Base-by-base conservation (phyloP, 192 early-diverging fungal species). In the Coemansia sp. region DNA sequence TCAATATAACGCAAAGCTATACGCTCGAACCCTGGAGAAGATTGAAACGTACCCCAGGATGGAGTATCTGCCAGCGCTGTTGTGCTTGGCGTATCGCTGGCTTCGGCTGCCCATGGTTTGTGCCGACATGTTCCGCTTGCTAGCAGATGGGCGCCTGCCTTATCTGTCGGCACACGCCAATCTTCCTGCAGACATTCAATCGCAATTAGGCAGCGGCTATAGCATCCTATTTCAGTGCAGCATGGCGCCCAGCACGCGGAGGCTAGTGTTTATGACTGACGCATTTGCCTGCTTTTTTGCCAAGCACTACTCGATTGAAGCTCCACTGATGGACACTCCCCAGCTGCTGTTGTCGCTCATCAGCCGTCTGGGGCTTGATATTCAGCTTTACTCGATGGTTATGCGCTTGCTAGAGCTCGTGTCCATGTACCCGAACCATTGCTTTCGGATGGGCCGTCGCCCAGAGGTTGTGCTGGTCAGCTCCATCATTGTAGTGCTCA, bases 41-140 rank as follows among this genome's bases (percentile, higher is more conserved):
- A 54, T 70, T 8, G 57, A 65, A 29, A 54, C 14, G 27, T 64
- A 60, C 37, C 46, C 47, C 10, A 56, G 60, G 19, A 38, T 76
- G 50, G 72, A 68, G 34, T 76, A 55, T 10, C 50, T 76, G 26
- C 72, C 72, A 11, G 58, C 61, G 0, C 41, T 76, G 4, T n/a
- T 76, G 17, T 61, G 50, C 22, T 27, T 68, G 18, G 56, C 56
- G 0, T 65, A 65, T 45, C 27, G 40, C 23, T 58, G 58, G 65
- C 58, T 68, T 32, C 51, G 50, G 14, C 15, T 63, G 5, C 66
- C 72, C 11, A 27, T 68, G 25, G 48, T 51, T n/a, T 40, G 43
- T n/a, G 58, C 43, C 4, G 72, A 76, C 34, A 15, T 76, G 34
- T 45, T 63, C 33, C 51, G 63, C 13, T 45, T 76, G 30, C 31